Evolutionary conservation across 2,329 filamentous ascomycete species (phyloP).

Genomic region (Aspergillus ruber): DNA sequence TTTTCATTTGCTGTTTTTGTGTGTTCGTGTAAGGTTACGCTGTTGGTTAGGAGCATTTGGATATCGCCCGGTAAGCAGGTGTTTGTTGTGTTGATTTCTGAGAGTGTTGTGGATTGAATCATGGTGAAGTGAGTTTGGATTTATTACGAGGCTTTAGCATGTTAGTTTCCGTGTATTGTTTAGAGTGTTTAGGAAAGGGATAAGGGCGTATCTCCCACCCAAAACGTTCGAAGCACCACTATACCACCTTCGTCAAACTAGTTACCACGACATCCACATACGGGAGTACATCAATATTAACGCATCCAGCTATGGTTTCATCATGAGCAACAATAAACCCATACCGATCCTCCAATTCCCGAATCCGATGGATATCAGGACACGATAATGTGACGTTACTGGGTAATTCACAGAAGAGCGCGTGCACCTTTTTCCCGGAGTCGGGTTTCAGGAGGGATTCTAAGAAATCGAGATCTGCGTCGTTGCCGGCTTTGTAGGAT

Average conservation of each 20-base stretch:
- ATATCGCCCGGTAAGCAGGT: not conserved
- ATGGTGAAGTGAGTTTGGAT: not conserved
- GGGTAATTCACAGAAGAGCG: conserved; percentile 47
- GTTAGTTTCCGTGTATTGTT: not conserved
- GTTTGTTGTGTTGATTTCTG: not conserved
- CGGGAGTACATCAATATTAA: conserved; percentile 41
- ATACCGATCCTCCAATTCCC: conserved; percentile 36
- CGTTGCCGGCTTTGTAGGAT: not conserved
- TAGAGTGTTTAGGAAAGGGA: no score
- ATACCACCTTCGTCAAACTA: conserved; percentile 54
- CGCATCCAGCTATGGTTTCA: conserved; percentile 33
- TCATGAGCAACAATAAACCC: conserved; percentile 28
- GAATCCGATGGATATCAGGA: conserved; percentile 36
- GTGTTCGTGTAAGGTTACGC: not conserved
- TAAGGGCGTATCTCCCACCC: conserved; percentile 19
- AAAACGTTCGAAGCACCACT: conserved; percentile 54
- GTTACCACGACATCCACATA: conserved; percentile 48
- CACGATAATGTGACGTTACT: conserved; percentile 42
- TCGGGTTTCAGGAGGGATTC: not conserved
- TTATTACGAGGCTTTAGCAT: not conserved
- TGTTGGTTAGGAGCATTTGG: not conserved
- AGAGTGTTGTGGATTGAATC: not conserved
- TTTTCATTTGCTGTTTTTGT: not conserved
- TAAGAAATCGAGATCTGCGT: not conserved
- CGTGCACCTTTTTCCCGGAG: conserved; percentile 19